These are phyloP conservation scores for Thermoascus crustaceus DNA, from an alignment of 2,329 filamentous ascomycete genomes.

Conservation along the genomic window DNA sequence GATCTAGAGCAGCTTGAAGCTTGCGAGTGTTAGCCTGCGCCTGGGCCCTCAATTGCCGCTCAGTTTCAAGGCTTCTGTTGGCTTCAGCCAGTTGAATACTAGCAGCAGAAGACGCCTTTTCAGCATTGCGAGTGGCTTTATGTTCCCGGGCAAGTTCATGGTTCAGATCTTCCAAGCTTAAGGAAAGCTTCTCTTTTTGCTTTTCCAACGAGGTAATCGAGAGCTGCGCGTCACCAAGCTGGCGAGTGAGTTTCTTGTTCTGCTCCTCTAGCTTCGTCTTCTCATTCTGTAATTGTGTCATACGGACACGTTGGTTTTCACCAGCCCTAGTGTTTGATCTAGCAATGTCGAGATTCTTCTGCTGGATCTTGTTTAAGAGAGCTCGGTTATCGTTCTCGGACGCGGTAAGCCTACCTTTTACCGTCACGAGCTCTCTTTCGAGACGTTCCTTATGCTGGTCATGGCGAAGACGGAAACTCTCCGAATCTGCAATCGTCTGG, in stretches of 20 bases:
- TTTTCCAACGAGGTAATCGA: constrained; percentile 80
- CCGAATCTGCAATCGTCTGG: constrained; percentile 78
- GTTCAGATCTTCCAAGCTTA: constrained; percentile 83
- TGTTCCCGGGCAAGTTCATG: constrained; percentile 87
- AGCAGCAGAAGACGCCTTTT: constrained; percentile 73
- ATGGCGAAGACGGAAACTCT: constrained; percentile 79
- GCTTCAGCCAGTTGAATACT: constrained; percentile 79
- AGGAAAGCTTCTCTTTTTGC: constrained; percentile 82
- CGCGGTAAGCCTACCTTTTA: constrained; percentile 79
- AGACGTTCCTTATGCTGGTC: constrained; percentile 92
- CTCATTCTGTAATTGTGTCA: constrained; percentile 69
- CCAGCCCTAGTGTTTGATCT: constrained; percentile 77
- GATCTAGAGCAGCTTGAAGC: constrained; percentile 69
- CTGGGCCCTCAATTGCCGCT: constrained; percentile 75
- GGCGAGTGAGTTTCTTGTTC: constrained; percentile 68
- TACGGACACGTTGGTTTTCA: constrained; percentile 71
- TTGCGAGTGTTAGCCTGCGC: constrained; percentile 78
- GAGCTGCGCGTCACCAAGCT: constrained; percentile 78
- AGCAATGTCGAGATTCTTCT: constrained; percentile 94
- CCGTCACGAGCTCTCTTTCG: constrained; percentile 80
- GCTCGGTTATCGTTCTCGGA: constrained; percentile 95
- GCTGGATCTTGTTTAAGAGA: constrained; percentile 92
- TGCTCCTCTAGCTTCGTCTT: constrained; percentile 78
- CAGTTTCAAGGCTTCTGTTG: constrained; percentile 82
- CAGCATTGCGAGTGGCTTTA: constrained; percentile 79